Base-by-base conservation (phyloP, 139 green algal genomes). In the Klebsormidium nitens region DNA sequence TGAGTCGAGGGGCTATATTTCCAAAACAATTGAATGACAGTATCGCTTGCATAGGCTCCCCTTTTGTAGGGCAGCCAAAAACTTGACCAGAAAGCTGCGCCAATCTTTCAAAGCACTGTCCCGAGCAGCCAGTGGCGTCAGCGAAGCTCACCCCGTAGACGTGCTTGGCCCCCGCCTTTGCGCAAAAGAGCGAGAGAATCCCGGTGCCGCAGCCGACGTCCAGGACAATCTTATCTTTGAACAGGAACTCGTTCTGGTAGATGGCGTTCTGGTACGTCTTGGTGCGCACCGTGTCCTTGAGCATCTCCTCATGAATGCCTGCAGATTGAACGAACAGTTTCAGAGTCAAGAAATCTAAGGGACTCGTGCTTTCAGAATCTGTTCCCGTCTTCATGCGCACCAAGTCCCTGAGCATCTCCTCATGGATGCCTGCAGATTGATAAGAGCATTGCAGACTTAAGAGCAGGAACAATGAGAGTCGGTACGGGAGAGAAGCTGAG, bases 251-350 rank as follows among this genome's bases (percentile, higher is more conserved):
- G 71, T 94, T 97, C 46, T 86, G 84, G 35, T 90, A 68, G 49
- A 96, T 93, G 17, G 89, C 80, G 63, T 87, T 87, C 76, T 89
- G 88, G 80, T 97, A 97, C 36, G 84, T 85, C 5, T 79, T 76
- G 0, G 91, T 97, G 55, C 91, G 85, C 47, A 95, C 85, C 34
- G 64, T 64, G 78, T 97, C 91, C 66, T 95, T 95, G 36, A 97
- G 85, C 91, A 97, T 97, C 78, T 96, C 89, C 71, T 94, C 65
- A 35, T 72, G 65, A 64, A 72, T 72, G 47, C 65, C 65, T 72
- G 64, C 28, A 38, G 52, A n/a, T n/a, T 55, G 19, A 19, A 55
- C 19, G 19, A n/a, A 55, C 19, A 23, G 23, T n/a, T 19, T 19
- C 46, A 55, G 19, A 23, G 23, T n/a, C 19, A 19, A 55, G 46